Conservation (phyloP, 768 basidiomycete genomes). For the Lentinula lateritia region DNA sequence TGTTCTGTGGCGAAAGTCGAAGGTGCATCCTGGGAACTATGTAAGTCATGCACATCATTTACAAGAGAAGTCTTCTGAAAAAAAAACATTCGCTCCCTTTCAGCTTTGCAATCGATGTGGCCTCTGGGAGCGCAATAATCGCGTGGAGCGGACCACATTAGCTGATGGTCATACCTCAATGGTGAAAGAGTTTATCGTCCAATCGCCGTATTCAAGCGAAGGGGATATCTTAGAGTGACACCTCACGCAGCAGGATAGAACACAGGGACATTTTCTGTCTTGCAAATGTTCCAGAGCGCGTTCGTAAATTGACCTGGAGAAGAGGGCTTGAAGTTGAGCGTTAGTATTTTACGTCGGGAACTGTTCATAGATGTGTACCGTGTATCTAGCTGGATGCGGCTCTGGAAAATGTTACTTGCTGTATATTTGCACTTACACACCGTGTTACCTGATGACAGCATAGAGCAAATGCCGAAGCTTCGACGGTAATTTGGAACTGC, state of each 20-base stretch:
- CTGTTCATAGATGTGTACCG: too few species aligned
- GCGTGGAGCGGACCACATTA: not conserved
- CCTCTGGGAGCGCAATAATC: slow-evolving; percentile 2
- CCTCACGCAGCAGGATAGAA: not conserved
- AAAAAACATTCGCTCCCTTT: not conserved
- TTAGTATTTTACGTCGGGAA: too few species aligned
- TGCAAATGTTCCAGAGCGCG: not conserved
- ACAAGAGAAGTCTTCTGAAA: not conserved
- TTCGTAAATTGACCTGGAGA: too few species aligned
- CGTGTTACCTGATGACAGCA: not conserved
- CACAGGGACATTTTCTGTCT: not conserved
- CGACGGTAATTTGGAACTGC: too few species aligned
- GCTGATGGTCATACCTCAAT: not conserved
- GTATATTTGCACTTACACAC: not conserved
- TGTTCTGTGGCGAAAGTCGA: slow-evolving; percentile 3
- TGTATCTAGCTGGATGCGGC: too few species aligned
- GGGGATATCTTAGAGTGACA: not conserved
- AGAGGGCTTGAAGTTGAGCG: not conserved
- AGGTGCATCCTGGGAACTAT: slow-evolving; percentile 5
- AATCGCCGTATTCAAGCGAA: slow-evolving; percentile 2
- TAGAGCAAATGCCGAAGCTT: not conserved
- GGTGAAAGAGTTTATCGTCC: slow-evolving; percentile 1
- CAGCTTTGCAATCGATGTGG: slow-evolving; percentile 5
- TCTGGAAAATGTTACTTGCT: too few species aligned
- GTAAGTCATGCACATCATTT: not conserved